phyloP scores from a whole-genome alignment of 2,329 filamentous ascomycete species.

The Thelonectria discophora region DNA sequence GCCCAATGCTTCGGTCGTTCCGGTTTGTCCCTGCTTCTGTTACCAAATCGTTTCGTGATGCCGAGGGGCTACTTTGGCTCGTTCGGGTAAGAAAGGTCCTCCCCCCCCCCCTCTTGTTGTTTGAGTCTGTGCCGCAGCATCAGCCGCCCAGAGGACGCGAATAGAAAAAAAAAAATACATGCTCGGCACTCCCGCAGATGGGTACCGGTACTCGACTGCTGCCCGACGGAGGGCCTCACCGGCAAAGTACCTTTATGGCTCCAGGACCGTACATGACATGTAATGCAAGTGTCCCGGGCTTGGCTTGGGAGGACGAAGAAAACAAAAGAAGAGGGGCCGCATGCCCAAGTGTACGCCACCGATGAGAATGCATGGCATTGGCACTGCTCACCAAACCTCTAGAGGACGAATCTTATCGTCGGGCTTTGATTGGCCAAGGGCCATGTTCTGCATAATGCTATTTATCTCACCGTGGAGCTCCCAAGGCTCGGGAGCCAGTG shows the following conservation, averaged over 20 bases:
- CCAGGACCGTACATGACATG: neutral
- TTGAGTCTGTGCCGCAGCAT: constrained; percentile 28
- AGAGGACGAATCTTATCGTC: constrained; percentile 43
- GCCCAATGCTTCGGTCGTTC: constrained; percentile 32
- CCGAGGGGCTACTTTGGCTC: constrained; percentile 29
- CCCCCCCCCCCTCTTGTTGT: constrained; percentile 31
- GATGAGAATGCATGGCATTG: constrained; percentile 21
- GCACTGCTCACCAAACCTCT: constrained; percentile 25
- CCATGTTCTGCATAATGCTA: constrained; percentile 48
- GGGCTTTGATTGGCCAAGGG: constrained; percentile 39
- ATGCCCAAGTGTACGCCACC: too few species aligned
- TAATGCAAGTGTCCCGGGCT: neutral
- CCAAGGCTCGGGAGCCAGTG: constrained; percentile 19
- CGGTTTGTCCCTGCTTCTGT: constrained; percentile 40
- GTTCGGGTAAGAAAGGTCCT: constrained; percentile 31
- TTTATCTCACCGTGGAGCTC: constrained; percentile 42
- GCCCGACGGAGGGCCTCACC: neutral
- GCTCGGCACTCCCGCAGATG: neutral
- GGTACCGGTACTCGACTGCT: neutral
- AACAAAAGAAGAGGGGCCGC: too few species aligned
- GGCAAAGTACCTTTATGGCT: neutral
- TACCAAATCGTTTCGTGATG: constrained; percentile 42
- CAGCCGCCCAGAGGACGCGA: neutral
- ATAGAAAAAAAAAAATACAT: neutral
- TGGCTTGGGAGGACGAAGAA: neutral